phyloP scores from a whole-genome alignment of 169 alveolate genomes.

The Fabrea salina region DNA sequence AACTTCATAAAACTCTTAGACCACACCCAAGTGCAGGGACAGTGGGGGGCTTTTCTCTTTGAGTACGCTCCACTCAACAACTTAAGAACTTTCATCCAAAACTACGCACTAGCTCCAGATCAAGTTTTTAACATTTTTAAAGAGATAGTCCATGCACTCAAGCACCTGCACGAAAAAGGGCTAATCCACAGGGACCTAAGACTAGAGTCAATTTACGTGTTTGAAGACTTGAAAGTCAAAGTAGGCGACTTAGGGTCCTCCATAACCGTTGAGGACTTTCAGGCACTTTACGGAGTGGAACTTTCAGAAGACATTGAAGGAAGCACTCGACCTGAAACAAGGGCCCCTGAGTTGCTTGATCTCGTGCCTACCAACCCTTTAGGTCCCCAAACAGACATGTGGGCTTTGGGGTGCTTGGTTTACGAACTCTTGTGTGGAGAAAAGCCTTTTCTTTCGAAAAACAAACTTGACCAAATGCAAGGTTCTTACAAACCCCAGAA shows the following conservation, averaged over 20 bases:
- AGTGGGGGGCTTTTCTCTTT: background rate
- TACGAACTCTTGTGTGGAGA: background rate
- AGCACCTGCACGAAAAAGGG: conserved; percentile 31
- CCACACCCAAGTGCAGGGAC: background rate
- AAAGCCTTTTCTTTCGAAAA: background rate
- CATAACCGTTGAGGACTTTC: background rate
- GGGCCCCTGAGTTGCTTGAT: background rate
- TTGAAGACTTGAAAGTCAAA: conserved; percentile 39
- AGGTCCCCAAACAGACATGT: conserved; percentile 6
- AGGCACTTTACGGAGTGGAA: background rate
- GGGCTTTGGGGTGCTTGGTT: conserved; percentile 25
- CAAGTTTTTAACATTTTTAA: conserved; percentile 27
- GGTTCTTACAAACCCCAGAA: background rate
- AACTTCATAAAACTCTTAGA: background rate
- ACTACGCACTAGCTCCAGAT: background rate
- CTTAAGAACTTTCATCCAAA: background rate
- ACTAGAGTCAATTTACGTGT: conserved; percentile 33
- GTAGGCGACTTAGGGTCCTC: conserved; percentile 42
- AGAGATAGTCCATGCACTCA: conserved; percentile 34
- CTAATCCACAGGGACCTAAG: conserved; percentile 34
- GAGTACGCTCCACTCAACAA: background rate
- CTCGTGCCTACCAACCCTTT: background rate
- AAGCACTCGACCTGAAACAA: background rate
- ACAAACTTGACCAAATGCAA: background rate
- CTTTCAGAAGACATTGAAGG: background rate